Conservation (phyloP, 116 monocot species). For the Trichopus zeylanicus region DNA sequence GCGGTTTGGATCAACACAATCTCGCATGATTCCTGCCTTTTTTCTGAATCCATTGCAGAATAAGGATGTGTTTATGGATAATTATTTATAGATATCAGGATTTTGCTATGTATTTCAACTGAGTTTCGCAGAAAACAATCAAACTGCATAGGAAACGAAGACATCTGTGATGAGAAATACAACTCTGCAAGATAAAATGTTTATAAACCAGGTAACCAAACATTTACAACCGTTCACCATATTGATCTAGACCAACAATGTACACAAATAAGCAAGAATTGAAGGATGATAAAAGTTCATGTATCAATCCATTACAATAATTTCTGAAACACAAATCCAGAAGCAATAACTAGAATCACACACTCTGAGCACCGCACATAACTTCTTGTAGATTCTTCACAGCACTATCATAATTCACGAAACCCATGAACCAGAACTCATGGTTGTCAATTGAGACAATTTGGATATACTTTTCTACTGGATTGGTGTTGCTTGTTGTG, state of each 20-base stretch:
- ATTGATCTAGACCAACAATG: neutral
- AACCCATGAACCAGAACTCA: constrained; percentile 86
- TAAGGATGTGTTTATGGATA: too few relatives aligned
- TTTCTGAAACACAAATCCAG: neutral
- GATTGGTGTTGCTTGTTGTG: constrained; percentile 41
- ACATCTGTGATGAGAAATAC: too few relatives aligned
- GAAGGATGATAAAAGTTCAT: neutral
- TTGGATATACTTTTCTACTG: constrained; percentile 65
- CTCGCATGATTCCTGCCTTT: too few relatives aligned
- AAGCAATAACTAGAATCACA: neutral
- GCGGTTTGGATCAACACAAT: too few relatives aligned
- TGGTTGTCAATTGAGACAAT: constrained; percentile 64
- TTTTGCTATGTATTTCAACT: too few relatives aligned
- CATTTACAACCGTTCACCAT: neutral
- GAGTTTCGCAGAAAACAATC: too few relatives aligned
- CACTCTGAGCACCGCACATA: constrained; percentile 1
- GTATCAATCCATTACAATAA: neutral
- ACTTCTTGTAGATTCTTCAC: constrained; percentile 48
- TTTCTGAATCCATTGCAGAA: too few relatives aligned
- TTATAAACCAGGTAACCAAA: neutral
- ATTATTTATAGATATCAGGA: too few relatives aligned
- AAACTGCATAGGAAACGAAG: too few relatives aligned
- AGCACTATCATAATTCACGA: constrained; percentile 60
- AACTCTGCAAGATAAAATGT: too few relatives aligned
- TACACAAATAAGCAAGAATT: neutral